phyloP scores from a whole-genome alignment of 345 rosid genomes.

The Hibiscus mutabilis region DNA sequence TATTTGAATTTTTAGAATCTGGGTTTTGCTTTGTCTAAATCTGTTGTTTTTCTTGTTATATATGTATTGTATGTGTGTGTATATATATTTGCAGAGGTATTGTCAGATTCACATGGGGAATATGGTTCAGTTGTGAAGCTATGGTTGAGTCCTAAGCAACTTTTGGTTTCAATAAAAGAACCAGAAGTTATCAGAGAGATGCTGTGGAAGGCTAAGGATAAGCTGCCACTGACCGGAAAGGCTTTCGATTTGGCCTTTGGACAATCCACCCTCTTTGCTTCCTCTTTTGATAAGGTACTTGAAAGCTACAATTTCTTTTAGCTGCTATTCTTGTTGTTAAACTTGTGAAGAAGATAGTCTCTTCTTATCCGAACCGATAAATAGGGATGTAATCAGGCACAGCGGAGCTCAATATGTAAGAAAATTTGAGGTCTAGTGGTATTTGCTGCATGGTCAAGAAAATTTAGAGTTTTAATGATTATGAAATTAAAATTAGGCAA shows the following conservation, averaged over 20 bases:
- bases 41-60: background rate
- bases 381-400: background rate
- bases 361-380: background rate
- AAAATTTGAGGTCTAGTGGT: background rate
- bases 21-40: background rate
- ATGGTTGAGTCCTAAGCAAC: slow-evolving; percentile 65
- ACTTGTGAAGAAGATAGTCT: background rate
- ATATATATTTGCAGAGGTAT: slow-evolving; percentile 23
- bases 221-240: slow-evolving; percentile 42
- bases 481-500: no score
- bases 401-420: background rate
- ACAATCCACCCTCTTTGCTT: slow-evolving; percentile 43
- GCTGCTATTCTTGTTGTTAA: background rate
- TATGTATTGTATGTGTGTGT: background rate
- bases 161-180: slow-evolving; percentile 54
- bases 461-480: no score
- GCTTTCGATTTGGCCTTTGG: slow-evolving; percentile 57
- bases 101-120: slow-evolving; percentile 35
- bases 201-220: slow-evolving; percentile 58
- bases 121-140: slow-evolving; percentile 58
- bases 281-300: slow-evolving; percentile 44
- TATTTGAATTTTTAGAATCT: background rate
- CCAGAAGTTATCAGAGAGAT: slow-evolving; percentile 40
- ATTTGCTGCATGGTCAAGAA: background rate
- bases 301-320: background rate